phyloP scores from a whole-genome alignment of 495 filamentous ascomycete species.

The Hypoxylon fuscum region DNA sequence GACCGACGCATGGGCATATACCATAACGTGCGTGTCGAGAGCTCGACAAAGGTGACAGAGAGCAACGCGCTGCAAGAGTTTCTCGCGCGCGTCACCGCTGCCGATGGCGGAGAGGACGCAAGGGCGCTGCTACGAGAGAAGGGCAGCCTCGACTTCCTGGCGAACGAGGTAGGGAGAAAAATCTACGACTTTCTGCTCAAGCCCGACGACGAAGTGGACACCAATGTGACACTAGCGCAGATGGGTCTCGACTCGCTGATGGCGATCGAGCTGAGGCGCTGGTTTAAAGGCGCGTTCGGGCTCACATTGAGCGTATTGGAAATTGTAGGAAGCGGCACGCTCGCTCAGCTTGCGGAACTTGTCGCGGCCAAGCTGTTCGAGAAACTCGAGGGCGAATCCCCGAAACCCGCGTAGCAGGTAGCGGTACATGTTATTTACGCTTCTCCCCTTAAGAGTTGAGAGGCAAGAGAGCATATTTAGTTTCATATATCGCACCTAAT shows the following conservation, averaged over 20 bases:
- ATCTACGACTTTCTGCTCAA: conserved; percentile 46
- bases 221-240: conserved; percentile 35
- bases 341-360: conserved; percentile 42
- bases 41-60: conserved; percentile 12
- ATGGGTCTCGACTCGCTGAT: conserved; percentile 53
- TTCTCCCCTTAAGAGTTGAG: background rate
- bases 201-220: conserved; percentile 45
- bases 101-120: conserved; percentile 3
- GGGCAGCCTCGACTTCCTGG: conserved; percentile 41
- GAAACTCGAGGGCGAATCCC: conserved; percentile 22
- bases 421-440: background rate
- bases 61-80: conserved; percentile 39
- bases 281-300: conserved; percentile 43
- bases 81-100: conserved; percentile 21
- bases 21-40: conserved; percentile 39
- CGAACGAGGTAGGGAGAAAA: conserved; percentile 45
- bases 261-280: conserved; percentile 50
- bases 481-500: too few relatives aligned
- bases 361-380: conserved; percentile 31
- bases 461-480: background rate
- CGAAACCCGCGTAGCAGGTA: conserved; percentile 11
- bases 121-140: conserved; percentile 28
- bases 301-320: conserved; percentile 49
- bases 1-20: conserved; percentile 52
- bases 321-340: conserved; percentile 45